Conservation (phyloP, 345 rosid genomes). For the Linum tenue region DNA sequence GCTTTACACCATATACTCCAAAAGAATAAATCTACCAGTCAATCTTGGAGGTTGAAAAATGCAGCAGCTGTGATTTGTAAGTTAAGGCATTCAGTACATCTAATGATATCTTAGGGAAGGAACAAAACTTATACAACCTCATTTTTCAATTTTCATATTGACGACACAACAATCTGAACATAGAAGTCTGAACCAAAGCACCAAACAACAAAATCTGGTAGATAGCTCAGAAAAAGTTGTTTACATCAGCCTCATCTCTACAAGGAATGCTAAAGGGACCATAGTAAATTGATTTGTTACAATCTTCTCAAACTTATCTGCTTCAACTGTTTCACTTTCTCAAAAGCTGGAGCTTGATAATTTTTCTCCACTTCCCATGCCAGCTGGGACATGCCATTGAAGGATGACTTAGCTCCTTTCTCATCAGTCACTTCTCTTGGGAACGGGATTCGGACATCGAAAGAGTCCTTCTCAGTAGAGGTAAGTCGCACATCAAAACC, state of each 20-base stretch:
- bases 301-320: constrained; percentile 28
- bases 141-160: not conserved
- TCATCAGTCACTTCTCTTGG: constrained; percentile 75
- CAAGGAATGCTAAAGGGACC: not conserved
- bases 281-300: constrained; percentile 5
- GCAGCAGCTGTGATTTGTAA: not conserved
- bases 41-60: not conserved
- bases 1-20: no score
- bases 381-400: constrained; percentile 83
- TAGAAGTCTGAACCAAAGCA: not conserved
- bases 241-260: not conserved
- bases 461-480: constrained; percentile 41
- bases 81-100: not conserved
- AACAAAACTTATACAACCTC: not conserved
- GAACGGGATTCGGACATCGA: constrained; percentile 79
- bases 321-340: constrained; percentile 62
- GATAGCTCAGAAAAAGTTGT: not conserved
- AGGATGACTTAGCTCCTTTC: constrained; percentile 83
- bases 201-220: not conserved
- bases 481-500: constrained; percentile 69
- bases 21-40: not conserved
- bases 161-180: not conserved
- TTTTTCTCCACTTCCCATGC: constrained; percentile 96
- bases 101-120: not conserved
- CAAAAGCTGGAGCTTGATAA: constrained; percentile 36